Conservation (phyloP, 768 basidiomycete genomes). For the Mycena amicta region DNA sequence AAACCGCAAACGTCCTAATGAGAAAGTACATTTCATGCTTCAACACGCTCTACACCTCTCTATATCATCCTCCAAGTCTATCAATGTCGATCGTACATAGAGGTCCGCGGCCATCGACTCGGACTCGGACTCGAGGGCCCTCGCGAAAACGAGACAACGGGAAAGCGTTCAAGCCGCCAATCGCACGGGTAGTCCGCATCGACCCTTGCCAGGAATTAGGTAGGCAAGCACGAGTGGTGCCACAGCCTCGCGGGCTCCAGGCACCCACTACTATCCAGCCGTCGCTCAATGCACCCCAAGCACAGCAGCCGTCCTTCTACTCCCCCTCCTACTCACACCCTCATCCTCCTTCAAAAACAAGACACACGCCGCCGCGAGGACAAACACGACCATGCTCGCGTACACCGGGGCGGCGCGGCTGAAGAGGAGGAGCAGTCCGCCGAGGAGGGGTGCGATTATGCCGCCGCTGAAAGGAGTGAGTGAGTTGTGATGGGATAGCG, state of each 20-base stretch:
- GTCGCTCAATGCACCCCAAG: not conserved
- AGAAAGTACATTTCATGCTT: too few species aligned
- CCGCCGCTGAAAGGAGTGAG: constrained; percentile 61
- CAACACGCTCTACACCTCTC: too few species aligned
- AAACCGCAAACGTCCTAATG: too few species aligned
- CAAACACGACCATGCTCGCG: constrained; percentile 67
- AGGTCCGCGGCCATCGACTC: too few species aligned
- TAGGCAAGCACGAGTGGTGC: not conserved
- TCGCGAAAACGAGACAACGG: too few species aligned
- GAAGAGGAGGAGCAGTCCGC: constrained; percentile 70
- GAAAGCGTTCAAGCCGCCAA: too few species aligned
- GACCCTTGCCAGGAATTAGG: too few species aligned
- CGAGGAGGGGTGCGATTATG: constrained; percentile 84
- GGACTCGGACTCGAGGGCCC: too few species aligned
- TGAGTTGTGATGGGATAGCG: constrained; percentile 1
- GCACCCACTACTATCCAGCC: not conserved
- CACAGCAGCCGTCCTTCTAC: not conserved
- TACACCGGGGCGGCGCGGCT: constrained; percentile 76
- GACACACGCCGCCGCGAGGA: constrained; percentile 63
- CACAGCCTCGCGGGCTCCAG: not conserved
- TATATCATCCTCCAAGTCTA: too few species aligned
- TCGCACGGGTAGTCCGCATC: too few species aligned
- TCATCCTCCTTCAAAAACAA: constrained; percentile 57
- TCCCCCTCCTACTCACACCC: constrained; percentile 36
- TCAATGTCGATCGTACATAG: too few species aligned